Percentiles rank a stretch among this genome's conserved stretches.
Conservation (phyloP, 192 early-diverging fungal species). For the Phycomyces blakesleeanus region DNA sequence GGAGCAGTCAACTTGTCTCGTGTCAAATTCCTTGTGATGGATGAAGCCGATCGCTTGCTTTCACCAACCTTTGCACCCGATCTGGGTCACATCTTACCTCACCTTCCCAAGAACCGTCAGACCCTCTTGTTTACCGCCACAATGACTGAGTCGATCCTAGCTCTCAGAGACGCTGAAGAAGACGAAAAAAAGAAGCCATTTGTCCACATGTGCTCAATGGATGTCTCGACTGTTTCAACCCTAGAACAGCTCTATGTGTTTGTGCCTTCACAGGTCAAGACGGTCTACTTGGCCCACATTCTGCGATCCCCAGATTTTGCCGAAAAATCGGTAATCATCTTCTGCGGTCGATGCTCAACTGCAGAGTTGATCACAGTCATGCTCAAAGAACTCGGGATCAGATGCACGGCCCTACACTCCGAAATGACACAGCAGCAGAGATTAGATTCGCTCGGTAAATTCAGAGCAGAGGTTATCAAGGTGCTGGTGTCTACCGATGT, state of each 20-base stretch:
- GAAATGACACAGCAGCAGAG: constrained; percentile 92
- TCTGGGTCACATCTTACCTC: constrained; percentile 71
- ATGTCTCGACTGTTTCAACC: constrained; percentile 73
- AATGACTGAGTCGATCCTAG: constrained; percentile 86
- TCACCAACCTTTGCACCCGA: constrained; percentile 83
- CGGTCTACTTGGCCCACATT: constrained; percentile 82
- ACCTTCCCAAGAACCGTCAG: constrained; percentile 80
- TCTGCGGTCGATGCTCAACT: constrained; percentile 80
- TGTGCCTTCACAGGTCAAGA: constrained; percentile 86
- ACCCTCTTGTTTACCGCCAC: constrained; percentile 97
- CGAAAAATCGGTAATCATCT: constrained; percentile 90
- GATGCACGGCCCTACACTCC: constrained; percentile 86
- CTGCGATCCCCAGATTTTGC: constrained; percentile 61
- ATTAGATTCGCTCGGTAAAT: constrained; percentile 86
- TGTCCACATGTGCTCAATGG: constrained; percentile 52
- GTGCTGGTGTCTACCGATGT: constrained; percentile 97
- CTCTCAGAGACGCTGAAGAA: constrained; percentile 46
- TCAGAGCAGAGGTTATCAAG: constrained; percentile 81
- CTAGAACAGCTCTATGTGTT: constrained; percentile 90
- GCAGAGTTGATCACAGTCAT: constrained; percentile 83
- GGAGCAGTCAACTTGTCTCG: constrained; percentile 70
- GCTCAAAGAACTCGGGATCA: constrained; percentile 87
- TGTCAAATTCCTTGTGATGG: constrained; percentile 84
- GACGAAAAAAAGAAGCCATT: constrained; percentile 45
- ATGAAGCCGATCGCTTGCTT: constrained; percentile 93